These are phyloP conservation scores for Blastobotrys apis DNA, from an alignment of 1,139 yeast genomes.

Conservation along the genomic window DNA sequence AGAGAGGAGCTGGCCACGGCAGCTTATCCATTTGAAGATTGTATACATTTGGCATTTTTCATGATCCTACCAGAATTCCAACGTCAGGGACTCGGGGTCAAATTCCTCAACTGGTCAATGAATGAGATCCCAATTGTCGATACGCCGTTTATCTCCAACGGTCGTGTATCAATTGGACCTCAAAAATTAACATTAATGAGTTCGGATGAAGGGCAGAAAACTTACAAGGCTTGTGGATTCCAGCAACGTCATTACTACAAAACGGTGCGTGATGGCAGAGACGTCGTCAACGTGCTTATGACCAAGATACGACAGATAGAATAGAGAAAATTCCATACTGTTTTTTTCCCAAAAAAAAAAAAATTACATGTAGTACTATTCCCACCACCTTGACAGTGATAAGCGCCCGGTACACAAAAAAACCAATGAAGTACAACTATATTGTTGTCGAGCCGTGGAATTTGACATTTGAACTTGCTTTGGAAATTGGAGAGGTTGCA, in stretches of 20 bases:
- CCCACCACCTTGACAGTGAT: too few relatives aligned
- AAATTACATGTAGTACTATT: background rate
- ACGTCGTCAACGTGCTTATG: slow-evolving; percentile 1
- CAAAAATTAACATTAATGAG: slow-evolving; percentile 14
- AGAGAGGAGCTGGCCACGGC: slow-evolving; percentile 4
- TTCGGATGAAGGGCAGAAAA: background rate
- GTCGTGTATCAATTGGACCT: slow-evolving; percentile 18
- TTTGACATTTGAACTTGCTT: slow-evolving; percentile 12
- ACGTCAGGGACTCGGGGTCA: slow-evolving; percentile 9
- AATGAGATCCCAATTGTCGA: slow-evolving; percentile 7
- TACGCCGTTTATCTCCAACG: slow-evolving; percentile 13
- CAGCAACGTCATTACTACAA: background rate
- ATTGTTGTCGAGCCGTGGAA: too few relatives aligned
- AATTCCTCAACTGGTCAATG: slow-evolving; percentile 6
- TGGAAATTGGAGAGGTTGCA: slow-evolving; percentile 16
- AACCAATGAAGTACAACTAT: too few relatives aligned
- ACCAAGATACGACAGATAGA: background rate
- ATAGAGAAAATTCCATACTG: background rate
- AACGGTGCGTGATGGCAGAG: background rate
- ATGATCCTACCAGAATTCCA: slow-evolving; percentile 11
- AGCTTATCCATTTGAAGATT: slow-evolving; percentile 12
- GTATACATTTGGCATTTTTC: slow-evolving; percentile 1
- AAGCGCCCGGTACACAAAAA: too few relatives aligned
- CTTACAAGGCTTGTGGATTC: slow-evolving; percentile 1
- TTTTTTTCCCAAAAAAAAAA: background rate